Conservation (phyloP, 495 filamentous ascomycete genomes). For the Talaromyces wortmannii region DNA sequence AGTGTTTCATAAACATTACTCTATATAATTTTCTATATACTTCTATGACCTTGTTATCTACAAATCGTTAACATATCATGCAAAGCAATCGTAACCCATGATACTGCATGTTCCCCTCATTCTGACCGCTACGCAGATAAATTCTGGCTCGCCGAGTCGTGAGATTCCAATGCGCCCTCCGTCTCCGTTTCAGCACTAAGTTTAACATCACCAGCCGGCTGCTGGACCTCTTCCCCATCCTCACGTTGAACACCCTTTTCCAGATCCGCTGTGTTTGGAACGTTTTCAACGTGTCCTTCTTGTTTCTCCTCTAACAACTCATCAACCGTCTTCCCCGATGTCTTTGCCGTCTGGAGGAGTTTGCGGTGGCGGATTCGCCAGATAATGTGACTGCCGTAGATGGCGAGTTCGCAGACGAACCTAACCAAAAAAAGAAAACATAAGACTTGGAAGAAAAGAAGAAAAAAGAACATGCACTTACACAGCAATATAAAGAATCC, state of each 20-base stretch:
- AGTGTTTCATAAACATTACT: too few relatives aligned
- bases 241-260: neutral
- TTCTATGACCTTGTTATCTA: too few relatives aligned
- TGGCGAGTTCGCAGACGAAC: slow-evolving; percentile 58
- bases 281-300: neutral
- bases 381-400: slow-evolving; percentile 60
- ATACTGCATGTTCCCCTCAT: too few relatives aligned
- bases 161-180: too few relatives aligned
- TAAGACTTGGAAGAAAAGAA: neutral
- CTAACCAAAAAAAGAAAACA: slow-evolving; percentile 11
- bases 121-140: too few relatives aligned
- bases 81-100: too few relatives aligned
- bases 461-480: slow-evolving; percentile 21
- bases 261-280: neutral
- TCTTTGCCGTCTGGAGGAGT: slow-evolving; percentile 49
- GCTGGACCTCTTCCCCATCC: neutral
- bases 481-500: slow-evolving; percentile 63
- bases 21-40: too few relatives aligned
- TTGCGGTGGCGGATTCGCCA: slow-evolving; percentile 61
- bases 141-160: too few relatives aligned
- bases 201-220: neutral
- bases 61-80: too few relatives aligned
- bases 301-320: slow-evolving; percentile 39
- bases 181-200: too few relatives aligned
- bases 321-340: slow-evolving; percentile 52